Evolutionary conservation across 176 grass and related monocot species (phyloP).

Genomic region (Oryza meridionalis): DNA sequence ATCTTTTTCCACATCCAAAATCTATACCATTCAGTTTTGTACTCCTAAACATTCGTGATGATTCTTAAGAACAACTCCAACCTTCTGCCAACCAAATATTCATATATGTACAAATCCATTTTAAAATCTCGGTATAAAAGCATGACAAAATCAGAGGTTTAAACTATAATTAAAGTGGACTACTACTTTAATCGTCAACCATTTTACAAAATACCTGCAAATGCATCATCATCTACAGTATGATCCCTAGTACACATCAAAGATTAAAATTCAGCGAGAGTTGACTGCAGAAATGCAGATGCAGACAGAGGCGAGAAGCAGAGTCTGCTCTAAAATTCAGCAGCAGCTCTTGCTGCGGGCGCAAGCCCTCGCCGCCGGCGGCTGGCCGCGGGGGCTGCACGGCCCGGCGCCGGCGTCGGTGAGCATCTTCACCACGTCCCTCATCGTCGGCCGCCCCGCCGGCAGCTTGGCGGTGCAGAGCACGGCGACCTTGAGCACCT

Average conservation of each 20-base stretch:
- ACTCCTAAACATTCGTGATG: background rate
- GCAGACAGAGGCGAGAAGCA: background rate
- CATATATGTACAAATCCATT: background rate
- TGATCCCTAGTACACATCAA: conserved; percentile 7
- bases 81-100: background rate
- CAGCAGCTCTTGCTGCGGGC: conserved; percentile 48
- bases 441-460: conserved; percentile 68
- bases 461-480: conserved; percentile 69
- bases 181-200: background rate
- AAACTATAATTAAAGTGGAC: background rate
- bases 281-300: background rate
- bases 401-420: conserved; percentile 44
- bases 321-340: conserved; percentile 46
- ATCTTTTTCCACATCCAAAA: background rate
- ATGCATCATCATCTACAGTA: conserved; percentile 2
- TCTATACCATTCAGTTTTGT: background rate
- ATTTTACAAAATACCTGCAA: conserved; percentile 37
- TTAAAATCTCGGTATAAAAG: background rate
- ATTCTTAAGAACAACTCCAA: background rate
- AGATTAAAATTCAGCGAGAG: background rate
- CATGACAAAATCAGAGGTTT: background rate
- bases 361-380: conserved; percentile 22
- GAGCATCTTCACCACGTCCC: conserved; percentile 93
- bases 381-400: conserved; percentile 34
- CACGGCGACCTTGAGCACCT: conserved; percentile 69